Evolutionary conservation across 768 basidiomycete genomes (phyloP), one percentile per base, ranked within the genome.

Genomic region (Cystofilobasidium macerans): DNA sequence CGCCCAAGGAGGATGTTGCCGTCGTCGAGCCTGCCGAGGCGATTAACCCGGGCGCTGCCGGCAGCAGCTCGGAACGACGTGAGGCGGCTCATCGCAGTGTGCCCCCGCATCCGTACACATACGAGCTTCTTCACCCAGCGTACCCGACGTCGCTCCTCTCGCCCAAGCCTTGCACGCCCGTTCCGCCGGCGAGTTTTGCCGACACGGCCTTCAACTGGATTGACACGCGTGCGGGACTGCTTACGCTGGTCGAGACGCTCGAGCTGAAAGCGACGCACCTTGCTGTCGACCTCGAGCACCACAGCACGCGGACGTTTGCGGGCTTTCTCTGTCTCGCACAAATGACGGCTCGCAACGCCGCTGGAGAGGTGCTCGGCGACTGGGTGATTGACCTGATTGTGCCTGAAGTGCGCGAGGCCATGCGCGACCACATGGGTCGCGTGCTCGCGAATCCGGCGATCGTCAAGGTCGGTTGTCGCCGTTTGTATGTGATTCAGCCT

Each of bases 281-380:
- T 61, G 94, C 95, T 0, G 81, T 99, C 30, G 95, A 99, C 76
- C 78, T 99, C 33, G 94, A 99, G 77, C 88, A 97, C 73, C 92
- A 98, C 79, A 86, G 83, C 69, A 88, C 87, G 71, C 82, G 92
- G 42, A 84, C 86, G 5, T 97, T 87, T 74, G 75, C 76, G 14
- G 94, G 95, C 2, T 90, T 97, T 71, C 80, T 95, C 30, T 95
- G 92, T 72, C 78, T 99, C 63, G 94, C 97, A 85, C 91, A 94
- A 75, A 81, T 93, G 67, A 88, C 87, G 45, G 16, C 36, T 13
- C 12, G n/a, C 26, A 45, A 57, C 24, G 45, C 47, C 26, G 45
- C 16, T 20, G 64, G 64, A 5, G 63, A 35, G 43, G 35, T 62
- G 2, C 13, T 47, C 13, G 61, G 61, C 67, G 94, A 99, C 74